Conservation (phyloP, 1,139 yeast species). For the Candida sanyaensis region DNA sequence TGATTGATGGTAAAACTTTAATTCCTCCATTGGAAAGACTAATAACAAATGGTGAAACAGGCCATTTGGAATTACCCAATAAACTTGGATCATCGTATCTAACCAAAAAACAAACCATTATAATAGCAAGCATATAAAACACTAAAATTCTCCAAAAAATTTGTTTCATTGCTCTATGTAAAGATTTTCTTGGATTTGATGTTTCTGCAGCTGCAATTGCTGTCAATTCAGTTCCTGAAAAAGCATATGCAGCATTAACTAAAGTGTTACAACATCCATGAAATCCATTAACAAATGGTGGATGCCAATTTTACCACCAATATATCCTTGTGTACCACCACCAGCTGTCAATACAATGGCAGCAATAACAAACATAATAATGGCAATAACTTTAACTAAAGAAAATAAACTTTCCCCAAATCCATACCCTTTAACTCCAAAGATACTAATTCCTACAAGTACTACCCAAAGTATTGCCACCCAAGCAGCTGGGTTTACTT, state of each 20-base stretch:
- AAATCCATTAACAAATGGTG: constrained; percentile 46
- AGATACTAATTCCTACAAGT: constrained; percentile 36
- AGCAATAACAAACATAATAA: constrained; percentile 41
- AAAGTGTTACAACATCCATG: constrained; percentile 44
- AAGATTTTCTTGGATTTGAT: constrained; percentile 37
- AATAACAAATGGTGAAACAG: constrained; percentile 27
- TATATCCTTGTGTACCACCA: constrained; percentile 39
- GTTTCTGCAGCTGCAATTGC: constrained; percentile 47
- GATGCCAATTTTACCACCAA: constrained; percentile 43
- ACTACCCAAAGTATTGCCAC: constrained; percentile 38
- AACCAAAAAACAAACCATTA: constrained; percentile 41
- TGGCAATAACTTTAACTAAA: constrained; percentile 39
- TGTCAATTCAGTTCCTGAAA: constrained; percentile 45
- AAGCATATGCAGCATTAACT: constrained; percentile 45
- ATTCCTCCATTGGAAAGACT: constrained; percentile 31
- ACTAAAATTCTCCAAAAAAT: constrained; percentile 47
- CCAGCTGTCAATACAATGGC: constrained; percentile 44
- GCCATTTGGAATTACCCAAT: constrained; percentile 29
- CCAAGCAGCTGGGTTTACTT: constrained; percentile 41
- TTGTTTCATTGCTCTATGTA: constrained; percentile 45
- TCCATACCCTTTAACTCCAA: constrained; percentile 48
- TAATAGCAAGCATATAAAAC: constrained; percentile 41
- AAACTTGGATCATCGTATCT: constrained; percentile 34
- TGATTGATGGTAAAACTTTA: constrained; percentile 31
- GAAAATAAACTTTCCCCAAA: constrained; percentile 46